Percentiles rank a stretch among this genome's conserved stretches.
Evolutionary conservation across 192 early-diverging fungal species (phyloP).

Genomic region (Coemansia sp.): DNA sequence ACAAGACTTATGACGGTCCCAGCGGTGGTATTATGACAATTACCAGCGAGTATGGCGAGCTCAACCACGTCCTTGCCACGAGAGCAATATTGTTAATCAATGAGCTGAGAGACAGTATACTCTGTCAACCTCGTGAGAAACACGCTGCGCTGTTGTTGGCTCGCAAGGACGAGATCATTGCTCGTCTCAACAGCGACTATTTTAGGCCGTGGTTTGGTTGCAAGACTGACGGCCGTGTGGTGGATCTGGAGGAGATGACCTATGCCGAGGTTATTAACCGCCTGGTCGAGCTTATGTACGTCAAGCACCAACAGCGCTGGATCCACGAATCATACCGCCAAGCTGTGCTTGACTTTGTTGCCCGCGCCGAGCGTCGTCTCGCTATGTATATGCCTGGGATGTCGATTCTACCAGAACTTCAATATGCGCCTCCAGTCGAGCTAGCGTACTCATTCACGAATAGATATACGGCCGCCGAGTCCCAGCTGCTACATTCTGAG

Average conservation of each 20-base stretch:
- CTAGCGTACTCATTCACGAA: constrained; percentile 39
- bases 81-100: constrained; percentile 80
- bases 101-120: constrained; percentile 80
- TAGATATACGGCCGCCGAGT: constrained; percentile 12
- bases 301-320: constrained; percentile 79
- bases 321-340: constrained; percentile 72
- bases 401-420: background rate
- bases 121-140: constrained; percentile 83
- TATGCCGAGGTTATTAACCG: constrained; percentile 86
- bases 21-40: constrained; percentile 83
- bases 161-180: too few relatives aligned
- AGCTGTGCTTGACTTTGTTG: constrained; percentile 78
- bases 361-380: constrained; percentile 65
- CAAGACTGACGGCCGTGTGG: constrained; percentile 72
- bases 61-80: constrained; percentile 89
- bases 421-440: background rate
- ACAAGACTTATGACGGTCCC: constrained; percentile 76
- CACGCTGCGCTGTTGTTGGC: constrained; percentile 64
- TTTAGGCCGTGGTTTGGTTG: too few relatives aligned
- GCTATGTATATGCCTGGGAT: background rate
- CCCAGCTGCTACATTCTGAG: constrained; percentile 45
- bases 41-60: constrained; percentile 89
- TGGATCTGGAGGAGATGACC: constrained; percentile 91
- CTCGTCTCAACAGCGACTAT: too few relatives aligned
- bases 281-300: constrained; percentile 85